A percentile compares a stretch with the other conserved stretches of the same genome.
phyloP scores from a whole-genome alignment of 2,329 filamentous ascomycete species.

The Colletotrichum horii region DNA sequence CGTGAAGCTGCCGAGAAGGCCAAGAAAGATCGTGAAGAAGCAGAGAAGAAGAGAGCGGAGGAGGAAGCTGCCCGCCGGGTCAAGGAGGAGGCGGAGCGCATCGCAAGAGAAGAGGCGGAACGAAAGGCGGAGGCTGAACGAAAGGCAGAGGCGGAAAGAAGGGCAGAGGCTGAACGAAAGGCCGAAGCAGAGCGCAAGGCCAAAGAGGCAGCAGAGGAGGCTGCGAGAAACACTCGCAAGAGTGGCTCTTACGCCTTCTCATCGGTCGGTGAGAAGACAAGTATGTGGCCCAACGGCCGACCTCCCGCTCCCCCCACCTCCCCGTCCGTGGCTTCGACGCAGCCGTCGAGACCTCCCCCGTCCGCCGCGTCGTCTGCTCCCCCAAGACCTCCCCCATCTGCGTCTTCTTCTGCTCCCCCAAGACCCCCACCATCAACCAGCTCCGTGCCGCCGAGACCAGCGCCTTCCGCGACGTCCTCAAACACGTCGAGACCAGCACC shows the following conservation, averaged over 20 bases:
- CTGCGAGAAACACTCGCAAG: constrained; percentile 39
- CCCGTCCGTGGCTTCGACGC: constrained; percentile 34
- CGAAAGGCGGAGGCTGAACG: constrained; percentile 33
- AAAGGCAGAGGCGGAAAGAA: constrained; percentile 30
- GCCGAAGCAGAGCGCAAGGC: constrained; percentile 26
- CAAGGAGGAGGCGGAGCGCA: constrained; percentile 35
- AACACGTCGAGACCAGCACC: constrained; percentile 23
- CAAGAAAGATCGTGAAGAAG: constrained; percentile 48
- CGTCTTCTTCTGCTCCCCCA: constrained; percentile 8
- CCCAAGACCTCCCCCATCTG: constrained; percentile 34
- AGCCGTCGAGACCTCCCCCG: constrained; percentile 48
- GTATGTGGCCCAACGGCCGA: constrained; percentile 71
- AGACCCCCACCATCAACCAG: constrained; percentile 23
- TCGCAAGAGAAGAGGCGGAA: constrained; percentile 46
- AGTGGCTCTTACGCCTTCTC: constrained; percentile 66
- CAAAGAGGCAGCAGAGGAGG: constrained; percentile 27
- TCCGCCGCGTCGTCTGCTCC: constrained; percentile 37
- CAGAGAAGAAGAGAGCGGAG: constrained; percentile 42
- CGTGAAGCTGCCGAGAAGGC: constrained; percentile 51
- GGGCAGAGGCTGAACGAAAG: constrained; percentile 35
- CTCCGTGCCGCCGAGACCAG: constrained; percentile 22
- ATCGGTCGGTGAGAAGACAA: constrained; percentile 71
- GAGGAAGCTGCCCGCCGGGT: constrained; percentile 22
- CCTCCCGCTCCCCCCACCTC: constrained; percentile 43
- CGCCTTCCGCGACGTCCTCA: constrained; percentile 26